Evolutionary conservation across 192 early-diverging fungal species (phyloP), one percentile per base, ranked within the genome.

Genomic region (Phycomyces nitens): DNA sequence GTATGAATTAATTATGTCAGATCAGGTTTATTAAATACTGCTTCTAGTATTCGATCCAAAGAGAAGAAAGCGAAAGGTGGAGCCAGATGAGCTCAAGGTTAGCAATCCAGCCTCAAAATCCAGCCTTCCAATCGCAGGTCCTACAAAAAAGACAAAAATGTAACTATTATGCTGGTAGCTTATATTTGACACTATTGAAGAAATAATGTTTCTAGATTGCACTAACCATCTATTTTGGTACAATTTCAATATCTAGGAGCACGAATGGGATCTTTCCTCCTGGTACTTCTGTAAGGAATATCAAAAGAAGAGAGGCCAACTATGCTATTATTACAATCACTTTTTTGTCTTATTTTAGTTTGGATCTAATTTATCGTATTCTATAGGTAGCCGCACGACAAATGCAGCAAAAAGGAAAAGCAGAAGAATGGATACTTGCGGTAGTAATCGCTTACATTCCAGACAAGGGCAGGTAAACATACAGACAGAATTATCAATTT

Each of bases 351-450:
- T 38, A 7, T 18, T 44, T 38, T 26, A 22, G 34, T 20, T 24
- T 20, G 11, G 38, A 21, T 42, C 34, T 56, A 43, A 26, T 12
- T 41, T 23, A 18, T 39, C 39, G 34, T 26, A 44, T 55, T 57
- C 2, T 22, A 16, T 40, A 23, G 52, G 81, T 83, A 0, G 82
- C 82, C 18, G 82, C 82, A 7, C 70, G 72, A 24, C 77, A 76
- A 61, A 75, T 75, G 54, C 79, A 77, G 49, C 60, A 73, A 47
- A 84, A 84, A 53, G 75, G 80, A 51, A 77, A 74, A 52, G 65
- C 70, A 23, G 73, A 84, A 58, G 80, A 84, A 47, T 84, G 82
- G 82, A 84, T 84, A 22, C 47, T 80, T 50, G 82, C 82, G 9
- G 64, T 71, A 5, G 78, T 80, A 3, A 52, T 84, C 26, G 57